Evolutionary conservation across 2,329 filamentous ascomycete species (phyloP), one percentile per base, ranked within the genome.

Genomic region (Dactylellina haptotyla): DNA sequence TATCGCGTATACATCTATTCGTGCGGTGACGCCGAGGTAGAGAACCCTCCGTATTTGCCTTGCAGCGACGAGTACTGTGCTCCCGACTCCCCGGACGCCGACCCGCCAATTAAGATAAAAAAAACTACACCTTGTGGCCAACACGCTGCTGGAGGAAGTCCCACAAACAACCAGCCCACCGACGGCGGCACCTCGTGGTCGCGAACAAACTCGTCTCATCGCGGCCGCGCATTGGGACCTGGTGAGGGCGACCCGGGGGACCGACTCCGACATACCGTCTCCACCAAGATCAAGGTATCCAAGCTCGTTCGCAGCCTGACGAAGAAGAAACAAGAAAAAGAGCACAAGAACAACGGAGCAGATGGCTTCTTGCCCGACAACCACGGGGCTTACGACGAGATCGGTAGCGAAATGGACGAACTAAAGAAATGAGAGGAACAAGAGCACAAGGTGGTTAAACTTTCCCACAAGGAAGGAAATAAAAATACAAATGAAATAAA

Each of bases 321-420:
- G 9, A 74, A 74, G 37, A 74, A 74, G 70, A 46, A 57, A n/a
- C 59, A 73, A 37, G 62, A 73, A 9, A 66, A 66, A 39, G 69
- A 64, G 3, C 53, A 46, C 2, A 64, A 72, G 53, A 56, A 37
- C 61, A 72, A 72, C 43, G 59, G 59, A 25, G 53, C 23, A n/a
- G 67, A 65, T 18, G 67, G 67, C 28, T 72, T 72, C 39, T 43
- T 65, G 51, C 67, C 67, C 18, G 67, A 72, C 18, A 53, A 65
- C 16, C 39, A 51, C 14, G 39, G 39, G 20, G 50, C 25, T 16
- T 71, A 71, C 26, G 32, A 50, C 14, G 59, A 72, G 23, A 64
- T 65, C 34, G 61, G 61, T 1, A 72, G 65, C 59, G 67, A 72
- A 41, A 72, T 72, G 67, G 67, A 65, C 45, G 67, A 72, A 6